These are phyloP conservation scores for Elsinoe australis DNA, from an alignment of 2,329 filamentous ascomycete species.

Conservation along the genomic window DNA sequence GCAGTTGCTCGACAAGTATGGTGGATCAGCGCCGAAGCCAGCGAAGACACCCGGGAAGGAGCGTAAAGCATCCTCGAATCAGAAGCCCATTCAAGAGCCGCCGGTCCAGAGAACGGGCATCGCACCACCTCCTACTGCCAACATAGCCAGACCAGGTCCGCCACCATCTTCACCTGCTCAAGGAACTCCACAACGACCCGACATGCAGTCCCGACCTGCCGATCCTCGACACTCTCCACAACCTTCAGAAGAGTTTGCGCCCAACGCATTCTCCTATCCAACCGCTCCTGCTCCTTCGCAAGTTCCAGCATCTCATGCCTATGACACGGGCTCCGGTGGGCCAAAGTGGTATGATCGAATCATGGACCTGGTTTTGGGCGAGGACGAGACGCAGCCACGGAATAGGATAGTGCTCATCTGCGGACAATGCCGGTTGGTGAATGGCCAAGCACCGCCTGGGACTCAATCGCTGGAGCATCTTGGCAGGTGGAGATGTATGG, in stretches of 20 bases:
- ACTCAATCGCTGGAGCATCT: constrained; percentile 68
- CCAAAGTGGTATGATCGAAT: constrained; percentile 88
- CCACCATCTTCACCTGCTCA: constrained; percentile 36
- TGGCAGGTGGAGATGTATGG: constrained; percentile 79
- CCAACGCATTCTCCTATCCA: constrained; percentile 56
- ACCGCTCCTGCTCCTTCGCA: constrained; percentile 24
- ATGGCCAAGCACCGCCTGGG: constrained; percentile 90
- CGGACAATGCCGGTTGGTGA: constrained; percentile 72
- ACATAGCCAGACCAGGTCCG: constrained; percentile 44
- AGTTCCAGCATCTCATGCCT: constrained; percentile 23
- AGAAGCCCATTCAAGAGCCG: constrained; percentile 27
- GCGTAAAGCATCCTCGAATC: constrained; percentile 19
- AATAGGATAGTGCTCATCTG: constrained; percentile 89
- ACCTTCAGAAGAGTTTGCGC: constrained; percentile 59
- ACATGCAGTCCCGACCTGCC: neutral
- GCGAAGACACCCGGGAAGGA: constrained; percentile 25
- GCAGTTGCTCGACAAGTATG: constrained; percentile 90
- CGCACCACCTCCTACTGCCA: constrained; percentile 57
- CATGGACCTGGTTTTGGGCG: constrained; percentile 82
- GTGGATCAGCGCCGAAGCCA: constrained; percentile 48
- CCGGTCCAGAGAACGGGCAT: constrained; percentile 51
- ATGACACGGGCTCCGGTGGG: constrained; percentile 20
- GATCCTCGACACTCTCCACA: constrained; percentile 14
- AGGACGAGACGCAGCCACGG: constrained; percentile 87
- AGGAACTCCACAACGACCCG: constrained; percentile 51